These are phyloP conservation scores for Ogataea populi-albae DNA, from an alignment of 805 yeast genomes.

Conservation along the genomic window DNA sequence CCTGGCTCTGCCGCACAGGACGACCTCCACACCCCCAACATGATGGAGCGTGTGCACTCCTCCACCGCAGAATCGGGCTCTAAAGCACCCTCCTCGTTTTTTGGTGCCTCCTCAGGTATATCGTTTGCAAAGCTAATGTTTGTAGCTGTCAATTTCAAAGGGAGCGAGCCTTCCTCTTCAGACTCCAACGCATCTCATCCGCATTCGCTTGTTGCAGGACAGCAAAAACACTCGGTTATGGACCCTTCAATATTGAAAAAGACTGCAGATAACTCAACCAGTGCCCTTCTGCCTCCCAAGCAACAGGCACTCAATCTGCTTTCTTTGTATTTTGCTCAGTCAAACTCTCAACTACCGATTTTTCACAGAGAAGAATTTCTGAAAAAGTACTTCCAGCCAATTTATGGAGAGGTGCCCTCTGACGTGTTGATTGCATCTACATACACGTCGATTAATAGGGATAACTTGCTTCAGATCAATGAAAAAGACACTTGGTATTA, in stretches of 20 bases:
- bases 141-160: constrained; percentile 67
- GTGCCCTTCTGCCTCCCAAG: constrained; percentile 66
- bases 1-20: neutral
- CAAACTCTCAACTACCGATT: constrained; percentile 81
- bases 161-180: constrained; percentile 12
- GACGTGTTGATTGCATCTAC: constrained; percentile 57
- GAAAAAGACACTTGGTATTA: constrained; percentile 47
- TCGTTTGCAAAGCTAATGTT: constrained; percentile 75
- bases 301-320: constrained; percentile 64
- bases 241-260: constrained; percentile 30
- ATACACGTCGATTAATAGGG: constrained; percentile 44
- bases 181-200: constrained; percentile 3
- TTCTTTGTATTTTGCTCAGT: constrained; percentile 67
- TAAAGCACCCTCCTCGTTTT: constrained; percentile 34
- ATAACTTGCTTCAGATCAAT: constrained; percentile 23
- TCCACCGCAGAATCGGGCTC: constrained; percentile 32
- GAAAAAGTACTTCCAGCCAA: constrained; percentile 63
- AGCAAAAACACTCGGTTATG: constrained; percentile 15
- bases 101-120: constrained; percentile 57
- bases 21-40: constrained; percentile 2
- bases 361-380: constrained; percentile 79
- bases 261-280: constrained; percentile 24
- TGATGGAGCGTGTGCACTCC: constrained; percentile 27
- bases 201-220: constrained; percentile 5
- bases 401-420: constrained; percentile 66